Conservation (phyloP, 1,284 basidiomycete genomes). For the Mrakiaceae sp. region DNA sequence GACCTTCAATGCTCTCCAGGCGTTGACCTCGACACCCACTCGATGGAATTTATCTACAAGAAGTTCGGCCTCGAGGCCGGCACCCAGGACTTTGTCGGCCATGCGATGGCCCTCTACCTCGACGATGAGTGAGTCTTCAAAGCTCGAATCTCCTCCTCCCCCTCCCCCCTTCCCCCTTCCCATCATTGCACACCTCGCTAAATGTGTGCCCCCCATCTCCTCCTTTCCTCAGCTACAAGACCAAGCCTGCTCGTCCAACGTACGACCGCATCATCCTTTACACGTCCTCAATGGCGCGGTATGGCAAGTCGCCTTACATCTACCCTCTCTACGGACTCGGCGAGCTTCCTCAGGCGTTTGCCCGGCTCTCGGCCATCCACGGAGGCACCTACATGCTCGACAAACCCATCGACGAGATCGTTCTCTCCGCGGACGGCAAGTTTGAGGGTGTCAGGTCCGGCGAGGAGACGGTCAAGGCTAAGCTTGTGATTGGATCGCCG, state of each 20-base stretch:
- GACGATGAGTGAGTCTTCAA: slow-evolving; percentile 76
- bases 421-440: slow-evolving; percentile 72
- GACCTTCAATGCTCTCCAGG: slow-evolving; percentile 39
- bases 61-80: slow-evolving; percentile 96
- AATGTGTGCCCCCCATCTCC: neutral
- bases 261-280: slow-evolving; percentile 96
- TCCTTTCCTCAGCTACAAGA: slow-evolving; percentile 60
- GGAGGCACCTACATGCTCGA: slow-evolving; percentile 99
- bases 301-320: slow-evolving; percentile 99
- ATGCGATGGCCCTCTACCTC: slow-evolving; percentile 97
- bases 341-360: slow-evolving; percentile 97
- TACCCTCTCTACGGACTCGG: slow-evolving; percentile 98
- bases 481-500: slow-evolving; percentile 96
- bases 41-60: slow-evolving; percentile 87
- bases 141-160: neutral
- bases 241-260: slow-evolving; percentile 75
- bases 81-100: slow-evolving; percentile 98
- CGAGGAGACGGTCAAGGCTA: slow-evolving; percentile 89
- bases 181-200: neutral
- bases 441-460: slow-evolving; percentile 87
- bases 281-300: slow-evolving; percentile 96
- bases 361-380: slow-evolving; percentile 95
- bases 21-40: slow-evolving; percentile 70
- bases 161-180: neutral
- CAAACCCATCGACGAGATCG: slow-evolving; percentile 85